Evolutionary conservation across 768 basidiomycete genomes (phyloP), one percentile per base, ranked within the genome.

Genomic region (Macrocybe gigantea): DNA sequence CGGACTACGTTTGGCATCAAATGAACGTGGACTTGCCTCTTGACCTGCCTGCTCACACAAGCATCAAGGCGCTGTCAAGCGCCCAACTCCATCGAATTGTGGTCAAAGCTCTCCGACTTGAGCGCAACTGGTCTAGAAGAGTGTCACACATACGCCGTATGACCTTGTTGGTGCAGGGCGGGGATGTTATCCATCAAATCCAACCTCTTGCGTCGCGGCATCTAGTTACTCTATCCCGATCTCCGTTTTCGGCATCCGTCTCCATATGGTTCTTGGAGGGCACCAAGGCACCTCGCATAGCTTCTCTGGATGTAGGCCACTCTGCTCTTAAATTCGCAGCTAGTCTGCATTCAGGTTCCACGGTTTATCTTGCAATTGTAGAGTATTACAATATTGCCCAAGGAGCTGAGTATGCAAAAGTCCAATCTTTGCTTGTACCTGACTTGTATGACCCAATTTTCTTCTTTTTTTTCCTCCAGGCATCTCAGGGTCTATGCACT

Each of bases 1-100:
- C 61, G 36, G 75, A 83, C 56, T 79, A 79, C 58, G 60, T 79
- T 35, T 82, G 80, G 79, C 80, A 77, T 60, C 68, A 69, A 33
- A 53, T 77, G 49, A 65, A 66, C 33, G 50, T 75, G 32, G 71
- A 74, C 56, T 57, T 82, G 32, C 74, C 79, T 45, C 59, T 73
- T 47, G 73, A 79, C 56, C 56, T 76, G 0, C 69, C 73, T 30
- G 50, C 55, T 11, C 63, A 70, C 42, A 53, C 49, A 10, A 54
- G 62, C 47, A 52, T 65, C 6, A 48, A 52, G n/a, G 47, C 64
- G 6, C 62, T 80, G 6, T 56, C 72, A 1, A 72, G 65, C 14
- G 41, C 60, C 14, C 60, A 71, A 46, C 60, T 81, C 48, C 75
- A 74, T 54, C 56, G 57, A 11, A 64, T 65, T 35, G 66, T 67